These are phyloP conservation scores for Raddia guianensis DNA, from an alignment of 176 grass and related monocot species.

Conservation along the genomic window DNA sequence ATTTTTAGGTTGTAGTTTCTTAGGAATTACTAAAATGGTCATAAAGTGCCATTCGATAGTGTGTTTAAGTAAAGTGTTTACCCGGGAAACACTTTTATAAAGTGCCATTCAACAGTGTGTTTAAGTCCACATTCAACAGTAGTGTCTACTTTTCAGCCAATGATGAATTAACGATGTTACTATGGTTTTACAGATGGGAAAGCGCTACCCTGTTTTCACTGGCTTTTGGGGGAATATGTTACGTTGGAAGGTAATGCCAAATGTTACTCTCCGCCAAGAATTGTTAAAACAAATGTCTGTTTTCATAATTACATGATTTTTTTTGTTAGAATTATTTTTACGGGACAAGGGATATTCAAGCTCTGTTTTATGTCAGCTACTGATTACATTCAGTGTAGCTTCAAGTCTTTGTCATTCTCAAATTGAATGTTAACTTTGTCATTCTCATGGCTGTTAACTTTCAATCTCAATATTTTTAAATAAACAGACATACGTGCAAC, in stretches of 20 bases:
- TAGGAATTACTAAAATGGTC: neutral
- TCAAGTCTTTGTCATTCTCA: neutral
- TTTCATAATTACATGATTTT: neutral
- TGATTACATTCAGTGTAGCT: neutral
- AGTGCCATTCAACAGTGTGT: neutral
- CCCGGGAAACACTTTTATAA: neutral
- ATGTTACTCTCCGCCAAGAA: conserved; percentile 10
- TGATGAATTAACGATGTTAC: neutral
- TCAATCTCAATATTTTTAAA: neutral
- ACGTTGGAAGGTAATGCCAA: conserved; percentile 75
- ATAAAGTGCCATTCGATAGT: neutral
- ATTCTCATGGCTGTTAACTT: neutral
- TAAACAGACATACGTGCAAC: neutral
- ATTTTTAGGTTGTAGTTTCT: conserved; percentile 1
- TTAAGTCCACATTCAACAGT: neutral
- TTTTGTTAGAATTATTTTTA: conserved; percentile 23
- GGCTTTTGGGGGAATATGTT: conserved; percentile 86
- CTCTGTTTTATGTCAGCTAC: neutral
- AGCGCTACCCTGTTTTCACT: conserved; percentile 85
- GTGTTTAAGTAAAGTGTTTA: neutral
- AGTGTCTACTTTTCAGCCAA: conserved; percentile 6
- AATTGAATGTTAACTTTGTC: neutral
- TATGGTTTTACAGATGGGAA: conserved; percentile 76
- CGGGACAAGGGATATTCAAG: neutral
- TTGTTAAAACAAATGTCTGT: neutral